Evolutionary conservation across 768 basidiomycete species (phyloP).

Genomic region (Suillus decipiens): DNA sequence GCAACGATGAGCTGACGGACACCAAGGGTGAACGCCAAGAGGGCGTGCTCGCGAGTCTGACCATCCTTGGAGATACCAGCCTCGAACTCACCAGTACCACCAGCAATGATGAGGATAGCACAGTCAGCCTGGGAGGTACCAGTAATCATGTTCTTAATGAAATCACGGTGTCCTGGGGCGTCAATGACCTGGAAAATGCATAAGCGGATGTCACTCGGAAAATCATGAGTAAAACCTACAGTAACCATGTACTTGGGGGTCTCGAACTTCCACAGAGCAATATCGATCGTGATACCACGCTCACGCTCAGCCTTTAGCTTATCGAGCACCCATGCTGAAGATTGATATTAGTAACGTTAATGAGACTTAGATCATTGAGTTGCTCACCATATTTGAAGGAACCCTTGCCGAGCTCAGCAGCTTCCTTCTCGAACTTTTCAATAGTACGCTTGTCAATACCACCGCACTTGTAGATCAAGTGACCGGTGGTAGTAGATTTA

Average conservation of each 20-base stretch:
- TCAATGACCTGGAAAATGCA: conserved; percentile 80
- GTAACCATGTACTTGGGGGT: conserved; percentile 96
- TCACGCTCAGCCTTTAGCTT: conserved; percentile 99
- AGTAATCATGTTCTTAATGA: conserved; percentile 99
- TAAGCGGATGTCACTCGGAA: not conserved
- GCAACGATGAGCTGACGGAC: conserved; percentile 99
- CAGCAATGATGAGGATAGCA: conserved; percentile 99
- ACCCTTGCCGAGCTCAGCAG: conserved; percentile 99
- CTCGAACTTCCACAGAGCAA: conserved; percentile 99
- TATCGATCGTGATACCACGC: conserved; percentile 99
- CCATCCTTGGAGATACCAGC: conserved; percentile 99
- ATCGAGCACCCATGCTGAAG: conserved; percentile 97
- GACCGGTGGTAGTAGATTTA: conserved; percentile 99
- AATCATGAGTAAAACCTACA: conserved; percentile 45
- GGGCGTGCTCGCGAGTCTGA: conserved; percentile 99
- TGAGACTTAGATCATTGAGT: conserved; percentile 12
- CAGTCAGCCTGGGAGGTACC: conserved; percentile 99
- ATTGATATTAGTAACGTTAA: conserved; percentile 29
- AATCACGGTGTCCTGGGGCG: conserved; percentile 99
- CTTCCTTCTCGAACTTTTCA: conserved; percentile 99
- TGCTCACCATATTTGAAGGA: conserved; percentile 93
- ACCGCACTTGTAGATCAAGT: conserved; percentile 99
- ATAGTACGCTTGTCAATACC: conserved; percentile 99
- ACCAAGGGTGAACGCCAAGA: conserved; percentile 99
- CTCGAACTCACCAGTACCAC: conserved; percentile 99